Percentiles rank a stretch among this genome's conserved stretches.
Evolutionary conservation across 2,329 filamentous ascomycete genomes (phyloP).

Genomic region (Acephala macrosclerotiorum): DNA sequence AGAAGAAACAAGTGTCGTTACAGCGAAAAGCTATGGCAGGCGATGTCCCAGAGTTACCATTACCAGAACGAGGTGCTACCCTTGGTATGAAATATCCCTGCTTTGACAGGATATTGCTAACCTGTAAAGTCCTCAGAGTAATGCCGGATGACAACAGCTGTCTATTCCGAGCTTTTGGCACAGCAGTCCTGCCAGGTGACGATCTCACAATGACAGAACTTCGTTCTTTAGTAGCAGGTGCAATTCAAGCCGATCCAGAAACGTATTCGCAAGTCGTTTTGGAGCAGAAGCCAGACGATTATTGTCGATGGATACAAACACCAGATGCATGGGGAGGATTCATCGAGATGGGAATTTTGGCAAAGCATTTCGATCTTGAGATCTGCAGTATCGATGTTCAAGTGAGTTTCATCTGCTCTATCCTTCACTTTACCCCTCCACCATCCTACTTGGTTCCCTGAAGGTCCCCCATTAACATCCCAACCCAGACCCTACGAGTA

Average conservation of each 20-base stretch:
- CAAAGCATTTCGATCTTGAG: constrained; percentile 84
- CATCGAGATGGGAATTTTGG: constrained; percentile 87
- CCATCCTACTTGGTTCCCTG: too few species aligned
- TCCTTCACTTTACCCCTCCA: constrained; percentile 2
- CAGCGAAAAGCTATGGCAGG: constrained; percentile 40
- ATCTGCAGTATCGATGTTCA: constrained; percentile 85
- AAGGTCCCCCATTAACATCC: too few species aligned
- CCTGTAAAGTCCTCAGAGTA: constrained; percentile 73
- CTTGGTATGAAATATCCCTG: constrained; percentile 52
- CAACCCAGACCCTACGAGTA: constrained; percentile 63
- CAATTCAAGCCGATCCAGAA: constrained; percentile 76
- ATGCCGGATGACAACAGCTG: constrained; percentile 98
- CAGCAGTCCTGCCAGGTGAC: constrained; percentile 69
- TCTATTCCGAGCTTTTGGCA: constrained; percentile 88
- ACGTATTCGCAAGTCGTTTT: constrained; percentile 80
- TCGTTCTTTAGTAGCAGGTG: constrained; percentile 78
- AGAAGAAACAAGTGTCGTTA: constrained; percentile 34
- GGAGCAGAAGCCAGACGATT: constrained; percentile 72
- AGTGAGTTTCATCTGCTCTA: constrained; percentile 39
- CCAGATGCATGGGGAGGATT: constrained; percentile 89
- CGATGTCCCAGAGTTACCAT: constrained; percentile 48
- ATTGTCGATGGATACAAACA: constrained; percentile 82
- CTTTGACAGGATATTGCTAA: constrained; percentile 8
- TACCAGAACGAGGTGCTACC: constrained; percentile 58
- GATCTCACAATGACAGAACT: constrained; percentile 75